Evolutionary conservation across 2,329 filamentous ascomycete genomes (phyloP).

Genomic region (Clathrospora elynae): DNA sequence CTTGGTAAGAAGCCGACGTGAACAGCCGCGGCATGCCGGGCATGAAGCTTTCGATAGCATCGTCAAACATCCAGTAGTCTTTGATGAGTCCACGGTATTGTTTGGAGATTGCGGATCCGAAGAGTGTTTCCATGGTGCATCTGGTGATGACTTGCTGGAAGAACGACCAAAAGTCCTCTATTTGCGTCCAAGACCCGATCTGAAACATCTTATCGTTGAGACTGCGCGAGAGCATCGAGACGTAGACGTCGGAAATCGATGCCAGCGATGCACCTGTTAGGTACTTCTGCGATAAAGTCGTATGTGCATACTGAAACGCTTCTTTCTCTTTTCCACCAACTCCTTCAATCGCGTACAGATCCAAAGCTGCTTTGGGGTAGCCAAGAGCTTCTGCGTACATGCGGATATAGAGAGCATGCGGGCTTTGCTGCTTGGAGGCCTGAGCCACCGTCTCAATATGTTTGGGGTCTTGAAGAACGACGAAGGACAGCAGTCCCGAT

Average conservation of each 20-base stretch:
- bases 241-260: slow-evolving; percentile 22
- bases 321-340: not conserved
- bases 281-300: slow-evolving; percentile 17
- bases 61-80: slow-evolving; percentile 37
- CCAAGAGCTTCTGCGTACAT: slow-evolving; percentile 24
- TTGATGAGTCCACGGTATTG: slow-evolving; percentile 31
- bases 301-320: slow-evolving; percentile 9
- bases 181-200: slow-evolving; percentile 33
- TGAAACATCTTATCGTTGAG: slow-evolving; percentile 42
- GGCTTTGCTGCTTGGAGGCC: slow-evolving; percentile 16
- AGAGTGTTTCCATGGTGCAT: slow-evolving; percentile 31
- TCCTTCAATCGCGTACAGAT: slow-evolving; percentile 9
- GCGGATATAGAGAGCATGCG: slow-evolving; percentile 4
- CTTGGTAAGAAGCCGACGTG: slow-evolving; percentile 16
- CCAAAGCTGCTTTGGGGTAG: slow-evolving; percentile 9
- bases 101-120: slow-evolving; percentile 33
- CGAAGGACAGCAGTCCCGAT: slow-evolving; percentile 24
- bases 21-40: slow-evolving; percentile 27
- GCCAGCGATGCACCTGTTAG: slow-evolving; percentile 21
- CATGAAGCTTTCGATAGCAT: slow-evolving; percentile 23
- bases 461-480: slow-evolving; percentile 28
- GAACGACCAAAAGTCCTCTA: slow-evolving; percentile 41
- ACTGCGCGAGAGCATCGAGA: slow-evolving; percentile 27
- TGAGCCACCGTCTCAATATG: slow-evolving; percentile 27
- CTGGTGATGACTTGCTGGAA: slow-evolving; percentile 35